Evolutionary conservation across 345 rosid genomes (phyloP).

Genomic region (Eucalyptus tenuipes): DNA sequence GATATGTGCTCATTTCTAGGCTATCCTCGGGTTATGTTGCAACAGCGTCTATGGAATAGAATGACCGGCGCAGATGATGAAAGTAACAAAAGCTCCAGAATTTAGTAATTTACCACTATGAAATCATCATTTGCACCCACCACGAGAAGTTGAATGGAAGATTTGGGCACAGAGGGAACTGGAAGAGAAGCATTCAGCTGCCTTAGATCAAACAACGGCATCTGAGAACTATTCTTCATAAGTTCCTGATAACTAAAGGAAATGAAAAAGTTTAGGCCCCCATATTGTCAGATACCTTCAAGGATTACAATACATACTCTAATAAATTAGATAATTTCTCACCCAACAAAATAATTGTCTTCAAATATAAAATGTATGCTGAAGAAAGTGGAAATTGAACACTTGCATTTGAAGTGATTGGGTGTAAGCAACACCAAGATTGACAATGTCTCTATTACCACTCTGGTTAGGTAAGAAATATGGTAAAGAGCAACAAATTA

Average conservation of each 20-base stretch:
- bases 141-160: conserved; percentile 41
- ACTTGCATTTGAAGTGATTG: background rate
- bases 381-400: background rate
- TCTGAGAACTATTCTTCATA: conserved; percentile 63
- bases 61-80: background rate
- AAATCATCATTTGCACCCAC: conserved; percentile 74
- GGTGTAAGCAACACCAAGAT: background rate
- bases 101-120: conserved; percentile 55
- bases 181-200: conserved; percentile 86
- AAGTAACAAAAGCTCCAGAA: background rate
- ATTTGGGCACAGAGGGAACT: conserved; percentile 44
- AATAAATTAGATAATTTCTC: background rate
- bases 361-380: background rate
- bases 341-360: background rate
- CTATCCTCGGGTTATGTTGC: background rate
- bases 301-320: background rate
- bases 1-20: background rate
- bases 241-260: conserved; percentile 63
- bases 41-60: background rate
- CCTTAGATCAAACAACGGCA: conserved; percentile 73
- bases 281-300: background rate
- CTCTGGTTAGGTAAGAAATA: background rate
- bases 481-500: background rate
- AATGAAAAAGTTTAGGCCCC: background rate
- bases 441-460: background rate